phyloP scores from a whole-genome alignment of 495 filamentous ascomycete genomes.

The Penicillium cataractarum region DNA sequence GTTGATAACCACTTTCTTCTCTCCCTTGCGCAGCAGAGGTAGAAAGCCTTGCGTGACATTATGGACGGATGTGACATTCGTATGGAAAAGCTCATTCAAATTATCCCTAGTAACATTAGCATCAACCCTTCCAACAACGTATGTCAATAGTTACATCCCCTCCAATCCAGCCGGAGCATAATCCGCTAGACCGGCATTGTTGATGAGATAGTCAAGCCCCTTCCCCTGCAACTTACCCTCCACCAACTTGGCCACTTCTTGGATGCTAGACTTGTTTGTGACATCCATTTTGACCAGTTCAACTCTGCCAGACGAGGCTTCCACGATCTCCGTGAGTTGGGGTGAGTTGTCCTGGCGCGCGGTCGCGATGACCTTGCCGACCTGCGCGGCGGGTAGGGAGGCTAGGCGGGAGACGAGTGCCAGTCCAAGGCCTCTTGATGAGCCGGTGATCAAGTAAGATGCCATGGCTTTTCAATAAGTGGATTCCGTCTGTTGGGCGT shows the following conservation, averaged over 20 bases:
- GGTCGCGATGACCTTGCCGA: slow-evolving; percentile 41
- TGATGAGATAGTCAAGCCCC: slow-evolving; percentile 55
- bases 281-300: slow-evolving; percentile 52
- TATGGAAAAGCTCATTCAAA: slow-evolving; percentile 43
- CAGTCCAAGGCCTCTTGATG: slow-evolving; percentile 58
- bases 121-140: neutral
- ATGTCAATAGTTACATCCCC: slow-evolving; percentile 33
- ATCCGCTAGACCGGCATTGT: slow-evolving; percentile 48
- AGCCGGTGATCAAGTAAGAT: slow-evolving; percentile 40
- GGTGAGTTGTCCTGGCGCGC: slow-evolving; percentile 35
- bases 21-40: slow-evolving; percentile 48
- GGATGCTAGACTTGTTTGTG: slow-evolving; percentile 42
- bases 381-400: slow-evolving; percentile 33
- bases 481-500: neutral
- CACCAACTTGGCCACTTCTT: slow-evolving; percentile 42
- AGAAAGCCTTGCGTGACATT: slow-evolving; percentile 47
- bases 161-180: slow-evolving; percentile 28
- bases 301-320: slow-evolving; percentile 35
- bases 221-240: slow-evolving; percentile 42
- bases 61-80: slow-evolving; percentile 51
- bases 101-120: slow-evolving; percentile 29
- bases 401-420: slow-evolving; percentile 46
- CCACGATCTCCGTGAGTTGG: slow-evolving; percentile 29
- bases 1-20: slow-evolving; percentile 50
- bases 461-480: slow-evolving; percentile 23